Base-by-base conservation (phyloP, 2,329 filamentous ascomycete species). In the Lasiodiplodia hormozganensis region DNA sequence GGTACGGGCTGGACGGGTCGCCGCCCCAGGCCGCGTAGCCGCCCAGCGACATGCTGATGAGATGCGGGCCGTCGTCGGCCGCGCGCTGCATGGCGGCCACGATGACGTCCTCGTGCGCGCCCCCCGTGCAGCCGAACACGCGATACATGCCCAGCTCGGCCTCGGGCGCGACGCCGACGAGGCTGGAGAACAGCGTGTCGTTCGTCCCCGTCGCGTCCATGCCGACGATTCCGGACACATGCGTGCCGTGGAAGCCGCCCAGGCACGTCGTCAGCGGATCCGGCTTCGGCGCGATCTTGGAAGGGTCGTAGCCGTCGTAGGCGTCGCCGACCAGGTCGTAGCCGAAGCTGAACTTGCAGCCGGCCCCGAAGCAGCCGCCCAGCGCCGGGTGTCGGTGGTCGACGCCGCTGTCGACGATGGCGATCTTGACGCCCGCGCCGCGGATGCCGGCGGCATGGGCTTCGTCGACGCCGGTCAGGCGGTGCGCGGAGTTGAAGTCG, bases 361-460 rank as follows among this genome's bases (percentile, higher is more conserved):
- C 86, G 1, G 81, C 72, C 2, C 88, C 89, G 73, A 90, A 90
- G 73, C 88, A 89, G 62, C 87, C 88, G 52, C 89, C 89, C 0
- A 91, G 83, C 31, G 87, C 87, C 2, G 88, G 86, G 73, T 91
- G 88, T 0, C 80, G 83, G 73, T 90, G 90, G 74, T 91, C 89
- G 60, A 89, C 36, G 3, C 81, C 81, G 34, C 75, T 79, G 69
- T 84, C 81, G 60, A 84, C 74, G 38, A 85, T 74, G 11, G 76
- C 83, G 25, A 85, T 76, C 31, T 78, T 79, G 43, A 83, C 73
- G 1, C 84, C 83, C 38, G 82, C 79, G 25, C 84, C 84, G 1
- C 79, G 83, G 34, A 82, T 74, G 7, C 83, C 83, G 47, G 78
- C 74, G 4, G 76, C 79, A 12, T 81, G 81, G 18, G 85, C 76